Percentiles rank a stretch among this genome's conserved stretches.
Conservation (phyloP, 139 green algal genomes). For the Marvania coccoides region DNA sequence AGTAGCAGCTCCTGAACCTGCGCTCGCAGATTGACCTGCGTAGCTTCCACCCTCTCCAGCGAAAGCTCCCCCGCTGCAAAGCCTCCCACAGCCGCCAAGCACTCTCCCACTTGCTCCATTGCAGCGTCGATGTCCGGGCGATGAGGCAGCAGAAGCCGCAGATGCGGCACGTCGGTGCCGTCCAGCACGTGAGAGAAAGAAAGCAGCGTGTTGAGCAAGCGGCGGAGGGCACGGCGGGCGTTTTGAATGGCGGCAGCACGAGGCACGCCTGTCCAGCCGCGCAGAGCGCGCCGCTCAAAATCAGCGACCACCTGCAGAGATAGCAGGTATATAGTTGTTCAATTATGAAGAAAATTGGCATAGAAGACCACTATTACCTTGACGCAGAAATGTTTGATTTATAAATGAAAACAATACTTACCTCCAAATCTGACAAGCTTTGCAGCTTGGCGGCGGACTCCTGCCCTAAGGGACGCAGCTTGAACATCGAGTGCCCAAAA, state of each 20-base stretch:
- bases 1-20: constrained; percentile 22
- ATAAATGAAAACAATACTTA: too few relatives aligned
- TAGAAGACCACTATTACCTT: too few relatives aligned
- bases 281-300: too few relatives aligned
- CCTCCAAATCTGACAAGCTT: too few relatives aligned
- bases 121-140: background rate
- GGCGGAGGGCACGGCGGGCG: background rate
- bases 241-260: too few relatives aligned
- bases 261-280: too few relatives aligned
- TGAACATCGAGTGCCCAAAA: background rate
- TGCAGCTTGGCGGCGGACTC: too few relatives aligned
- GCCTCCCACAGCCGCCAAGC: background rate
- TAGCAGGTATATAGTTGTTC: too few relatives aligned
- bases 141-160: constrained; percentile 11
- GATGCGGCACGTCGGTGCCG: constrained; percentile 13
- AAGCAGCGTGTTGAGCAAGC: constrained; percentile 18
- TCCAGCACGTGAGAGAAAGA: constrained; percentile 13
- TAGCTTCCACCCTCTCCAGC: background rate
- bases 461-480: background rate
- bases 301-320: too few relatives aligned
- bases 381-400: too few relatives aligned
- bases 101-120: constrained; percentile 2
- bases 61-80: background rate
- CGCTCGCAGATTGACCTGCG: constrained; percentile 2
- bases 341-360: too few relatives aligned